These are phyloP conservation scores for Aaosphaeria pasadenensis DNA, from an alignment of 2,329 filamentous ascomycete genomes.

Conservation along the genomic window DNA sequence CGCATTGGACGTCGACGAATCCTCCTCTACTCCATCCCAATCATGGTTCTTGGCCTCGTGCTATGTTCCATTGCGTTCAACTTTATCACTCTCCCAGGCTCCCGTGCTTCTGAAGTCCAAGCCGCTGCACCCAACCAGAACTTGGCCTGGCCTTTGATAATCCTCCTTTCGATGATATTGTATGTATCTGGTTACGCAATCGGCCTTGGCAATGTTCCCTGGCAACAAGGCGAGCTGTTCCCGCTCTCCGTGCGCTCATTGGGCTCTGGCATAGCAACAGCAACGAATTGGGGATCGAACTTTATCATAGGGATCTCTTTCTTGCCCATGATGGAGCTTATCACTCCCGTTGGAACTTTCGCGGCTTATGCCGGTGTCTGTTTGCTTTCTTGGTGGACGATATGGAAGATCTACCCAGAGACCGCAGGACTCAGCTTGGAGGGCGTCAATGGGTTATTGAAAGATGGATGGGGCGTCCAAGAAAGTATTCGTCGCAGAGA, in stretches of 20 bases:
- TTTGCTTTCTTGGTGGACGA: conserved; percentile 60
- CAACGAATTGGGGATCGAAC: conserved; percentile 85
- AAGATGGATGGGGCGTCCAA: conserved; percentile 66
- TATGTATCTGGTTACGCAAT: conserved; percentile 86
- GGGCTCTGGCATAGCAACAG: conserved; percentile 71
- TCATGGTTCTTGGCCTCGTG: conserved; percentile 74
- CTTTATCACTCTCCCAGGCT: conserved; percentile 52
- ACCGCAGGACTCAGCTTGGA: conserved; percentile 79
- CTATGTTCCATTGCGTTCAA: conserved; percentile 71
- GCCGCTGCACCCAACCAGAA: conserved; percentile 4
- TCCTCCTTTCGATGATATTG: conserved; percentile 73
- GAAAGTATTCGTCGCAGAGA: conserved; percentile 14
- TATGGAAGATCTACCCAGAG: conserved; percentile 81
- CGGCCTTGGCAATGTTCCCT: conserved; percentile 87
- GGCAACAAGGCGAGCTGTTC: conserved; percentile 93
- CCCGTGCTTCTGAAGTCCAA: conserved; percentile 4
- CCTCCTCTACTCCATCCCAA: conserved; percentile 76
- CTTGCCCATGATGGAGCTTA: conserved; percentile 75
- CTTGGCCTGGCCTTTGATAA: conserved; percentile 41
- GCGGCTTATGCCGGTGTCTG: conserved; percentile 74
- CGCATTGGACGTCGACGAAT: conserved; percentile 53
- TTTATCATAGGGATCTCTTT: conserved; percentile 85
- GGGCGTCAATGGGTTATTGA: conserved; percentile 70
- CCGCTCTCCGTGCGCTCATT: conserved; percentile 70
- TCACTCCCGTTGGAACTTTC: conserved; percentile 77